Base-by-base conservation (phyloP, 345 rosid species). In the Eucalyptus viminalis region DNA sequence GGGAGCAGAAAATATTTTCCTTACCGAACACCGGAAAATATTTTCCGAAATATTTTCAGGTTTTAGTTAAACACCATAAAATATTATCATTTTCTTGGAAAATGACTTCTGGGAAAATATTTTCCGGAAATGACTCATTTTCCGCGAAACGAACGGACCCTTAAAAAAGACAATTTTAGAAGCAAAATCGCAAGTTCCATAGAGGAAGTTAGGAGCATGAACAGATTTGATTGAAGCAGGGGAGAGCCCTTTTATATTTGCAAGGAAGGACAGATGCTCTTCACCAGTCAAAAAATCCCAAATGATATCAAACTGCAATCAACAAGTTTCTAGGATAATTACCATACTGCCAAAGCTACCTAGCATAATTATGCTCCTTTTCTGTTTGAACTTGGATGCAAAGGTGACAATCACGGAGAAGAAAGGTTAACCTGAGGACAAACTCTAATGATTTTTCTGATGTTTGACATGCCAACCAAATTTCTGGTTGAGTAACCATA, bases 261-360 rank as follows among this genome's bases (percentile, higher is more conserved):
- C 96, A 91, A 97, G 97, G 86, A 97, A 98, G 86, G 95, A 93
- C 88, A 97, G 95, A 90, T 96, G 99, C 92, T 97, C 98, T 91
- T 95, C 92, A 88, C 99, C 97, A 40, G 99, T 96, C 80, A 97
- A 91, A 58, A 96, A 95, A 89, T 94, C 96, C 99, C 99, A 97
- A 88, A 97, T 97, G 86, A 97, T 95, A 90, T 97, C 97, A 93
- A 97, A 97, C 99, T 97, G 86, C 43, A 58, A 86, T 87, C 49
- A 87, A 6, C 58, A 37, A 58, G 72, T n/a, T 80, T 49, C 8
- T 43, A 24, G 90, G 80, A 40, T 25, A 60, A 17, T 69, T 69
- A 19, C 43, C 40, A 69, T 69, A 34, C 44, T 69, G 80, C 43
- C 24, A 34, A 69, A 69, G 44, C 24, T 69, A 34, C 37, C 12